Conservation (phyloP, 768 basidiomycete genomes). For the Kwoniella heveanensis region DNA sequence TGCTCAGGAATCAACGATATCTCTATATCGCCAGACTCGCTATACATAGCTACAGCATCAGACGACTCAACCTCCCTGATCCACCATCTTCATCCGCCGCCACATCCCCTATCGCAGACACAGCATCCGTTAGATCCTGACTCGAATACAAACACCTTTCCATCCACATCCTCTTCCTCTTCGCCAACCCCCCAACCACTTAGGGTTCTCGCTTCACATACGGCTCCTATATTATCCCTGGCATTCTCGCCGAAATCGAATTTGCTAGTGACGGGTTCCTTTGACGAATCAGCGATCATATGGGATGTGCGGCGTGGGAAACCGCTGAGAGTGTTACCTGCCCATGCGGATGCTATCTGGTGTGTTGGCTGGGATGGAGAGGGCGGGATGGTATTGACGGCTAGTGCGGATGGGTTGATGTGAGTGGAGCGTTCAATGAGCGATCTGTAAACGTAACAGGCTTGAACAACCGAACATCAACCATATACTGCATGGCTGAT, state of each 20-base stretch:
- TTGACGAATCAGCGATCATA: slow-evolving; percentile 93
- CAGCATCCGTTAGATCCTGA: too few species aligned
- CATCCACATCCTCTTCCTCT: slow-evolving; percentile 23
- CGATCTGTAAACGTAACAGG: too few species aligned
- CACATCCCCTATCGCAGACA: too few species aligned
- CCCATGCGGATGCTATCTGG: slow-evolving; percentile 96
- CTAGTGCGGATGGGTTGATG: slow-evolving; percentile 97
- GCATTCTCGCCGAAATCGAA: slow-evolving; percentile 89
- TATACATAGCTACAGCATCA: slow-evolving; percentile 84
- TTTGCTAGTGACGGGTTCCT: slow-evolving; percentile 87
- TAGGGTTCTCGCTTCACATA: slow-evolving; percentile 78
- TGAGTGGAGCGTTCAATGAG: too few species aligned
- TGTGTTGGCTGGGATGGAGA: slow-evolving; percentile 92
- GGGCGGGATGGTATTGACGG: slow-evolving; percentile 90
- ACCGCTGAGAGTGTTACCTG: slow-evolving; percentile 83
- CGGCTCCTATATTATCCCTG: slow-evolving; percentile 90
- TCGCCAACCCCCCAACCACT: slow-evolving; percentile 58
- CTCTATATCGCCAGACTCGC: slow-evolving; percentile 81
- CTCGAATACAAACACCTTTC: not conserved
- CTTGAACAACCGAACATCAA: too few species aligned
- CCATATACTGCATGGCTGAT: too few species aligned
- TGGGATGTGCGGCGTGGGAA: slow-evolving; percentile 92
- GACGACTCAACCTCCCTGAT: slow-evolving; percentile 78
- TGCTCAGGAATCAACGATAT: slow-evolving; percentile 87
- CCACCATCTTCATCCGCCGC: slow-evolving; percentile 22